These are phyloP conservation scores for Saccharomycopsis sp. DNA, from an alignment of 805 yeast species.

Conservation along the genomic window DNA sequence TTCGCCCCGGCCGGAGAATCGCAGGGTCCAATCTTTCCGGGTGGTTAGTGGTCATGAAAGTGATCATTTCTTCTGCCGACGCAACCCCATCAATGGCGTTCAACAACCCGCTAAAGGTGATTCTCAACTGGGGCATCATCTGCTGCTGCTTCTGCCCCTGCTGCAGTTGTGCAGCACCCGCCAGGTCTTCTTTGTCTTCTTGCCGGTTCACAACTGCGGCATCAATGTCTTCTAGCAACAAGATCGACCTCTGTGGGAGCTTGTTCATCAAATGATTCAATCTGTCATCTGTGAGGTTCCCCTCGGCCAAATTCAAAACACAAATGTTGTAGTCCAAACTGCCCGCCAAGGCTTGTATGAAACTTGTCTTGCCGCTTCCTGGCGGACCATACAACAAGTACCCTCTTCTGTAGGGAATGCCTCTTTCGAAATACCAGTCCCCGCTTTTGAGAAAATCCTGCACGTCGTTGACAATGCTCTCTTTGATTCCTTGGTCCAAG, in stretches of 20 bases:
- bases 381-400: constrained; percentile 95
- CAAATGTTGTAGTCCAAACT: constrained; percentile 94
- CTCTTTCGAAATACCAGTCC: constrained; percentile 88
- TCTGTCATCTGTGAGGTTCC: constrained; percentile 88
- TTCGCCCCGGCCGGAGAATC: constrained; percentile 86
- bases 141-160: not conserved
- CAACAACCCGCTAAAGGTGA: constrained; percentile 87
- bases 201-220: constrained; percentile 86
- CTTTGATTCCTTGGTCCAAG: constrained; percentile 66
- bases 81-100: constrained; percentile 97
- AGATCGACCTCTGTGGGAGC: constrained; percentile 79
- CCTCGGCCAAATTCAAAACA: constrained; percentile 81
- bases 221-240: constrained; percentile 86
- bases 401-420: constrained; percentile 96
- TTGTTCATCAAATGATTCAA: constrained; percentile 93
- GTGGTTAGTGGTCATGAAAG: constrained; percentile 98
- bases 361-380: constrained; percentile 93
- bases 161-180: no score
- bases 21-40: constrained; percentile 94
- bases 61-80: constrained; percentile 90
- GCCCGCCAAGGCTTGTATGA: constrained; percentile 94
- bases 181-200: constrained; percentile 55
- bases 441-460: constrained; percentile 71
- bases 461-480: constrained; percentile 60
- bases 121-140: constrained; percentile 71